These are phyloP conservation scores for Apiotrichum gracile DNA, from an alignment of 1,284 basidiomycete species.

Conservation along the genomic window DNA sequence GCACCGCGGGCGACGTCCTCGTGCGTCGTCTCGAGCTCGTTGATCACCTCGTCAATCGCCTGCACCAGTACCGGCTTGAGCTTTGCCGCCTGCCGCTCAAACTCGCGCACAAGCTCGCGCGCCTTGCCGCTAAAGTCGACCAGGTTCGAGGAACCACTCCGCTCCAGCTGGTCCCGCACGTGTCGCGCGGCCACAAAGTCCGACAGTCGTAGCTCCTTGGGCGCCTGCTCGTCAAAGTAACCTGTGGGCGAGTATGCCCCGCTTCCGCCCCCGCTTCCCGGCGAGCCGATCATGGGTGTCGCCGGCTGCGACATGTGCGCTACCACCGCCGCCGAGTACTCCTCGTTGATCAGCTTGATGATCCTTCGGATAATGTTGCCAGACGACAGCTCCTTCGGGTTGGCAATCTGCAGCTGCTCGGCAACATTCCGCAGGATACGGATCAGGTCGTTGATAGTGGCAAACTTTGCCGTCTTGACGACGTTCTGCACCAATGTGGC, in stretches of 20 bases:
- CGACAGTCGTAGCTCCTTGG: constrained; percentile 31
- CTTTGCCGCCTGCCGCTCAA: constrained; percentile 43
- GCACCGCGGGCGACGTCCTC: constrained; percentile 92
- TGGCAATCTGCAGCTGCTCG: constrained; percentile 56
- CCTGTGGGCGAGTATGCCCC: neutral
- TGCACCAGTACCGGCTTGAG: constrained; percentile 62
- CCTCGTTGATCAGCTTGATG: constrained; percentile 86
- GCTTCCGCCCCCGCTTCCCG: constrained; percentile 33
- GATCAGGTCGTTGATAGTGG: constrained; percentile 82
- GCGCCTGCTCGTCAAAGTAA: constrained; percentile 22
- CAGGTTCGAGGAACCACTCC: constrained; percentile 22
- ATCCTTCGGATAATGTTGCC: constrained; percentile 90
- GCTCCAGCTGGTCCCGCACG: constrained; percentile 42
- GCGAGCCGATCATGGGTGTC: constrained; percentile 34
- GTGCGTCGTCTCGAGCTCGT: constrained; percentile 93
- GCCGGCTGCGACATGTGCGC: constrained; percentile 37
- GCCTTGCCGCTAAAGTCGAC: constrained; percentile 14
- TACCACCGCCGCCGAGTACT: constrained; percentile 58
- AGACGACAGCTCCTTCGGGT: constrained; percentile 91
- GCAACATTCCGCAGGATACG: constrained; percentile 75
- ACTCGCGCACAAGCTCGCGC: constrained; percentile 23
- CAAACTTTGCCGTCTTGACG: constrained; percentile 77
- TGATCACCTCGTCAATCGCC: constrained; percentile 86
- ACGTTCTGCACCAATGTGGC: constrained; percentile 80
- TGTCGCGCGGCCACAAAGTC: constrained; percentile 48